Evolutionary conservation across 768 basidiomycete species (phyloP).

Genomic region (Austroboletus festivus): DNA sequence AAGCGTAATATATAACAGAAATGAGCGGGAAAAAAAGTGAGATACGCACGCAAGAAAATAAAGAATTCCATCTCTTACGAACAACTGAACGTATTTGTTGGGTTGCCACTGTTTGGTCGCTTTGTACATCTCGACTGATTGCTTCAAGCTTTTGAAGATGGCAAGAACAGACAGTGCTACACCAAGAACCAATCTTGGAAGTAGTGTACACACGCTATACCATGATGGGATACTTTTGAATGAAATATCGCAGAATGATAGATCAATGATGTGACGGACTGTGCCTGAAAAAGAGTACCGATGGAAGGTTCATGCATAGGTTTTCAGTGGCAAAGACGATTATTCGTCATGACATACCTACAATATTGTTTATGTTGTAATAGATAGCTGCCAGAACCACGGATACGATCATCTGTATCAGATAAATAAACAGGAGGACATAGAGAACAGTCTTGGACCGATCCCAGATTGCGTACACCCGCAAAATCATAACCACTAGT

Average conservation of each 20-base stretch:
- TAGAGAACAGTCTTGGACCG: neutral
- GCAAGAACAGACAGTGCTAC: neutral
- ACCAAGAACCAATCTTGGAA: neutral
- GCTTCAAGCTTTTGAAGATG: neutral
- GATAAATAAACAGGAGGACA: conserved; percentile 1
- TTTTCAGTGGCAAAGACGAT: no score
- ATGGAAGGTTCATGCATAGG: no score
- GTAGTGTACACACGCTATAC: neutral
- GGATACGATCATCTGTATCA: neutral
- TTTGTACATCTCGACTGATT: neutral
- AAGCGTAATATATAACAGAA: no score
- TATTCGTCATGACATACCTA: neutral
- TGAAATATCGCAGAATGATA: no score
- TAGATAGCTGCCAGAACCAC: neutral
- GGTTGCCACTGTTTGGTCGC: neutral
- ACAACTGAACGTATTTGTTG: neutral
- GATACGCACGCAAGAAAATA: neutral
- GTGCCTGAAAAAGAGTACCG: no score
- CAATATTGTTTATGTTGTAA: neutral
- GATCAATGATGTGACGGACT: no score
- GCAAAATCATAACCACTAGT: conserved; percentile 13
- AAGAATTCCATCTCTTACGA: neutral
- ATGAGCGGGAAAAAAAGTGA: neutral
- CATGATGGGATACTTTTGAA: no score
- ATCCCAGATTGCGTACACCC: conserved; percentile 10